Evolutionary conservation across 495 filamentous ascomycete genomes (phyloP).

Genomic region (Lasiosphaeria hispida): DNA sequence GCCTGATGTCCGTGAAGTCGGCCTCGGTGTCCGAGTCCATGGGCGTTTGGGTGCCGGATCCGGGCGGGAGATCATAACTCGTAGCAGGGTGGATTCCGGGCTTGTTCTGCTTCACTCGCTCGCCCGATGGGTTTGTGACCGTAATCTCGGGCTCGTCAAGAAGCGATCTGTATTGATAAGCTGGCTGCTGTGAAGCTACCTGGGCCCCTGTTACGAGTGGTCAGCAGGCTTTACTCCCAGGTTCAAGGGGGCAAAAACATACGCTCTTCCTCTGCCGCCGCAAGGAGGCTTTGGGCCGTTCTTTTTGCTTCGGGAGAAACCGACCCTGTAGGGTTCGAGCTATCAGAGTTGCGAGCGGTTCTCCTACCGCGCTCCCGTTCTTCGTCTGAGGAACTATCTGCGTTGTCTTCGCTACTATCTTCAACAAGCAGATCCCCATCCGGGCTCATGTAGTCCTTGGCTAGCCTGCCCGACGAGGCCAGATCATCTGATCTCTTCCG

Average conservation of each 20-base stretch:
- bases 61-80: constrained; percentile 66
- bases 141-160: constrained; percentile 63
- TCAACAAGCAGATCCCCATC: constrained; percentile 59
- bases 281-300: constrained; percentile 56
- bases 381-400: constrained; percentile 45
- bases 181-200: constrained; percentile 39
- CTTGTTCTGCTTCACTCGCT: constrained; percentile 52
- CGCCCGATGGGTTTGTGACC: constrained; percentile 60
- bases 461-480: constrained; percentile 58
- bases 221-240: constrained; percentile 16
- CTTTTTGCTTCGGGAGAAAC: constrained; percentile 23
- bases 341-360: constrained; percentile 34
- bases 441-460: constrained; percentile 65
- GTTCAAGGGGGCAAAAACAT: constrained; percentile 37
- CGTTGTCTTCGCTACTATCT: constrained; percentile 55
- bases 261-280: constrained; percentile 77
- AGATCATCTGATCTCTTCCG: constrained; percentile 41
- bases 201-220: constrained; percentile 33
- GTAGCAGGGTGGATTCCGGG: constrained; percentile 75
- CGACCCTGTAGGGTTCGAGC: constrained; percentile 15
- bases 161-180: constrained; percentile 48
- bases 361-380: constrained; percentile 52
- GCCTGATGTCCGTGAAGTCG: constrained; percentile 76
- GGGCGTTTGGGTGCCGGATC: constrained; percentile 71
- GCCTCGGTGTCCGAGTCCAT: constrained; percentile 83